Conservation (phyloP, 225 moss, liverwort and hornwort genomes). For the Ulota crispa region DNA sequence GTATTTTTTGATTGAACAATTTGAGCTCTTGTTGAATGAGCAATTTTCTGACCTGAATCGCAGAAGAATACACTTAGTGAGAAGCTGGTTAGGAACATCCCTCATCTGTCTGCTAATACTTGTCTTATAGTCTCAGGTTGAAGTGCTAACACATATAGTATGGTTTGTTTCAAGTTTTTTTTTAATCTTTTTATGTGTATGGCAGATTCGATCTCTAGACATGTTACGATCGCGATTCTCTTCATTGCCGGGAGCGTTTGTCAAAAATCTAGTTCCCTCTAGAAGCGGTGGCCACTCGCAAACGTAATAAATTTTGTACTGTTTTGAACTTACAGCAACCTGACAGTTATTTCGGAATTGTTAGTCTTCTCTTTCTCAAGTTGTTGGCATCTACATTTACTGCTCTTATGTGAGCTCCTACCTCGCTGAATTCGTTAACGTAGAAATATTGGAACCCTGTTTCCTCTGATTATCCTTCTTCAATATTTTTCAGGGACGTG, state of each 20-base stretch:
- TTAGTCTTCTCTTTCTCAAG: not conserved
- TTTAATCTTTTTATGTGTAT: not conserved
- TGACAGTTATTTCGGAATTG: not conserved
- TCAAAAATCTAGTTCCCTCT: slow-evolving; percentile 59
- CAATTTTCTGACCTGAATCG: not conserved
- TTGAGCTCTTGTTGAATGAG: slow-evolving; percentile 11
- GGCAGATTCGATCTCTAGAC: slow-evolving; percentile 90
- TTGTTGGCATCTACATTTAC: slow-evolving; percentile 3
- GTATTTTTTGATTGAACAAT: slow-evolving; percentile 40
- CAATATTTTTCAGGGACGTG: slow-evolving; percentile 38
- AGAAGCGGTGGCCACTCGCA: slow-evolving; percentile 31
- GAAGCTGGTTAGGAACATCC: not conserved
- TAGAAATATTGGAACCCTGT: not conserved
- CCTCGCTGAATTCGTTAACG: not conserved
- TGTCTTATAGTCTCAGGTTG: not conserved
- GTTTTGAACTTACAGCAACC: not conserved
- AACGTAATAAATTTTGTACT: slow-evolving; percentile 25
- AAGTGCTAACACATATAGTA: not conserved
- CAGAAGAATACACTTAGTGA: slow-evolving; percentile 4
- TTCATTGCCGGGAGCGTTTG: slow-evolving; percentile 83
- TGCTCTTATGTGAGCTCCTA: slow-evolving; percentile 8
- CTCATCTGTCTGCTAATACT: not conserved
- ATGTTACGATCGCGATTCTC: slow-evolving; percentile 93
- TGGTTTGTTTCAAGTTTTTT: not conserved
- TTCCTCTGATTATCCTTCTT: slow-evolving; percentile 13